Base-by-base conservation (phyloP, 345 rosid species). In the Populus pruinosa region DNA sequence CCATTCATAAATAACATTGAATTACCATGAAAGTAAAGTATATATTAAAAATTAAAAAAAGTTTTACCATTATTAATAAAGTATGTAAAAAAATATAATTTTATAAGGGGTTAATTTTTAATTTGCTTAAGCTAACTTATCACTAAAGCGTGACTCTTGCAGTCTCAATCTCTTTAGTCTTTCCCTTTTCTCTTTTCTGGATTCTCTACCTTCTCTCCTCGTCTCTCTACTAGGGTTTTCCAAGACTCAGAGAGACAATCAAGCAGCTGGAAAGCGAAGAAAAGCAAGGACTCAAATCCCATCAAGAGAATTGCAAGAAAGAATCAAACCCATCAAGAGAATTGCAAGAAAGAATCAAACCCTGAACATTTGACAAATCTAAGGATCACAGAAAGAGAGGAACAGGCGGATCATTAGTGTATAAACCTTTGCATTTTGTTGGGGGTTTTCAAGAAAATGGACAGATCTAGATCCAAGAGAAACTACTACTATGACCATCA, bases 381-480 rank as follows among this genome's bases (percentile, higher is more conserved):
- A 23, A 59, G 64, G 25, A 59, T n/a, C 27, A 16, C 6, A 47
- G 20, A 16, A 47, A 47, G 18, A 23, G 64, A 59, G 64, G 47
- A 43, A 43, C 47, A 59, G 64, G 3, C 13, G n/a, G 64, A 59
- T 23, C 64, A 3, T 59, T 10, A 59, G 6, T 59, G 27, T 59
- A 59, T 59, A 59, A 43, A 59, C 64, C 64, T 59, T 59, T 59
- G 64, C 64, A 59, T 59, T 59, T 59, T 23, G 29, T 59, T n/a
- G 29, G 64, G 14, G 27, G 27, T 23, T 59, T 10, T 4, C 29
- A 8, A 9, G 61, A 23, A n/a, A 27, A 92, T 93, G 98, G 99
- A 95, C 78, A 90, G 99, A 90, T 92, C 98, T 73, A 95, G 99
- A 95, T 95, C 98, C 47, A 95, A 93, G 88, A 78, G 99, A 75